Evolutionary conservation across 495 filamentous ascomycete species (phyloP), one percentile per base, ranked within the genome.

Genomic region (Podospora comata): DNA sequence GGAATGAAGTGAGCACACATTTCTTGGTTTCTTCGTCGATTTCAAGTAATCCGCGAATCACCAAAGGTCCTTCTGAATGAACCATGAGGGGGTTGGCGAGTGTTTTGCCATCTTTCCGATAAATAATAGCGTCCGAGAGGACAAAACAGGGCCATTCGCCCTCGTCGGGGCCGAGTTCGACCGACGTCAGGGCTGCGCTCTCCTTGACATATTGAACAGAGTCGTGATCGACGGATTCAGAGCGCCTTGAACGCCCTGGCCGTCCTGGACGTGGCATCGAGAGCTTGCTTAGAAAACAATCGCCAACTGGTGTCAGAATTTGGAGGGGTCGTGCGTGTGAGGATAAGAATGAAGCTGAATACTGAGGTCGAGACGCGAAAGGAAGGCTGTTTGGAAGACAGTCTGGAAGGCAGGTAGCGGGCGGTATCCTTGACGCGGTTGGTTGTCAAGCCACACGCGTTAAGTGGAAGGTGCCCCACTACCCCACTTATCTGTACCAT

Each of bases 121-220:
- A 84, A 28, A 85, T 71, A 7, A 78, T 76, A n/a, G 82, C 82
- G 69, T 83, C 78, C 15, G 62, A 70, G n/a, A 85, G 76, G 5
- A 82, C 74, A 62, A 80, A 84, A 32, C 70, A 78, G 2, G 82
- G 81, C 79, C 76, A 83, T 2, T 77, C 66, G 63, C 75, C 71
- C 60, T 78, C 59, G 56, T 71, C 61, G 1, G 48, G 26, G 26
- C 57, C 65, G 19, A 64, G 27, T 60, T 65, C 58, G n/a, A 66
- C 70, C 0, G 76, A 74, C 61, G 77, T 79, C 19, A 85, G 70
- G 1, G 83, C 27, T 0, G 74, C 65, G 2, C 66, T 67, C 63
- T 85, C 82, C 60, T 69, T 75, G 20, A 66, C 65, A 65, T 76
- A 79, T 23, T 73, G 77, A 54, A 75, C 73, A 0, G 63, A 54